A percentile compares a stretch with the other conserved stretches of the same genome.
Evolutionary conservation across 768 basidiomycete species (phyloP).

Genomic region (Boletus pseudo-olivaceus): DNA sequence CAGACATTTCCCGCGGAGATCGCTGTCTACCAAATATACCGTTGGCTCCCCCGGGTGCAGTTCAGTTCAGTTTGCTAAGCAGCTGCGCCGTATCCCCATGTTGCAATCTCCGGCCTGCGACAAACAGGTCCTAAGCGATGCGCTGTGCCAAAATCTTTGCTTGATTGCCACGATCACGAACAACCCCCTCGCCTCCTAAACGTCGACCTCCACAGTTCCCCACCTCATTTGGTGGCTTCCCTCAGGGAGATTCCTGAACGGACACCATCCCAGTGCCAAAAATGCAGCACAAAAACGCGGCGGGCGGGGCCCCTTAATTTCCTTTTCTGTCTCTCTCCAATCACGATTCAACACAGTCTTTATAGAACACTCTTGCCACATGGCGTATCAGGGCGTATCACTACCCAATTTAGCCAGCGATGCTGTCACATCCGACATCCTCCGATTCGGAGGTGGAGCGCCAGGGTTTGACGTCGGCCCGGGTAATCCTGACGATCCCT

Average conservation of each 20-base stretch:
- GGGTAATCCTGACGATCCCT: conserved; percentile 32
- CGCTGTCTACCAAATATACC: conserved; percentile 11
- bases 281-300: neutral
- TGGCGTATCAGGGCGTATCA: conserved; percentile 26
- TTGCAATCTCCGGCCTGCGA: conserved; percentile 23
- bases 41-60: too few relatives aligned
- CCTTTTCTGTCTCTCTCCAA: too few relatives aligned
- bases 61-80: too few relatives aligned
- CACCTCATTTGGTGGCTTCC: too few relatives aligned
- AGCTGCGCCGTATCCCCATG: conserved; percentile 24
- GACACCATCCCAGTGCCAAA: too few relatives aligned
- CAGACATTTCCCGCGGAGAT: conserved; percentile 30
- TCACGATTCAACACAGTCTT: too few relatives aligned
- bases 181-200: too few relatives aligned
- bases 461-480: conserved; percentile 22
- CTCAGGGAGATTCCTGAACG: too few relatives aligned
- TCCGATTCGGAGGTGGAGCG: conserved; percentile 15
- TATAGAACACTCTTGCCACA: conserved; percentile 11
- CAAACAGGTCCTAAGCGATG: conserved; percentile 4
- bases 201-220: conserved; percentile 18
- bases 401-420: conserved; percentile 7
- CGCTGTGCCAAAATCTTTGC: too few relatives aligned
- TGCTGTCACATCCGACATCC: conserved; percentile 27
- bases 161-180: too few relatives aligned
- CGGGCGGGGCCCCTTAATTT: conserved; percentile 18